Conservation (phyloP, 345 rosid species). For the Kandelia obovata region DNA sequence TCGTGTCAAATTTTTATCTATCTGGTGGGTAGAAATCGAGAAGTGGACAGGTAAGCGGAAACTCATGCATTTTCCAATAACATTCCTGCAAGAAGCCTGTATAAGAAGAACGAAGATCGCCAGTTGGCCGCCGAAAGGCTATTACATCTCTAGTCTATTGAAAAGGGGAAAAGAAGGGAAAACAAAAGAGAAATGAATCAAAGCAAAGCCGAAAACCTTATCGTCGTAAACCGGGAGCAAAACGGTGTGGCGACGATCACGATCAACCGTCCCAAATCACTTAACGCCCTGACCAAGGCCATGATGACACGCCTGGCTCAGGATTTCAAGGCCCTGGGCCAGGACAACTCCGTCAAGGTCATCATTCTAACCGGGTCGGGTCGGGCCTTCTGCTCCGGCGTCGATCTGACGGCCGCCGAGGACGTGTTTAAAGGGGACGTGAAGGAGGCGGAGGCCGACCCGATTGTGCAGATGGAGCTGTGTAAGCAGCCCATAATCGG, state of each 20-base stretch:
- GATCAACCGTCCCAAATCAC: conserved; percentile 88
- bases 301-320: conserved; percentile 73
- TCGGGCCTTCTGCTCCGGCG: conserved; percentile 84
- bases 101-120: too few relatives aligned
- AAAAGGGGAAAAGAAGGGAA: too few relatives aligned
- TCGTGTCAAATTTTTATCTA: too few relatives aligned
- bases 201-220: conserved; percentile 36
- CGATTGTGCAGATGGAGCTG: conserved; percentile 74
- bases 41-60: too few relatives aligned
- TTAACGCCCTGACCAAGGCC: conserved; percentile 69
- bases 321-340: conserved; percentile 51
- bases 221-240: conserved; percentile 50
- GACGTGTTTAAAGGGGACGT: conserved; percentile 91
- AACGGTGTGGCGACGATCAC: conserved; percentile 65
- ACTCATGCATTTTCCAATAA: too few relatives aligned
- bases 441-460: conserved; percentile 68
- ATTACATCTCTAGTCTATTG: too few relatives aligned
- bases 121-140: too few relatives aligned
- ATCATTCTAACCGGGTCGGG: conserved; percentile 73
- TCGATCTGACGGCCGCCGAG: conserved; percentile 83
- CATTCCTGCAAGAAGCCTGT: too few relatives aligned
- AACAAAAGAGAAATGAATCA: conserved; percentile 28
- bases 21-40: too few relatives aligned
- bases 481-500: conserved; percentile 83
- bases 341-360: conserved; percentile 57